phyloP scores from a whole-genome alignment of 2,329 filamentous ascomycete genomes.

The Graphilbum sp. region DNA sequence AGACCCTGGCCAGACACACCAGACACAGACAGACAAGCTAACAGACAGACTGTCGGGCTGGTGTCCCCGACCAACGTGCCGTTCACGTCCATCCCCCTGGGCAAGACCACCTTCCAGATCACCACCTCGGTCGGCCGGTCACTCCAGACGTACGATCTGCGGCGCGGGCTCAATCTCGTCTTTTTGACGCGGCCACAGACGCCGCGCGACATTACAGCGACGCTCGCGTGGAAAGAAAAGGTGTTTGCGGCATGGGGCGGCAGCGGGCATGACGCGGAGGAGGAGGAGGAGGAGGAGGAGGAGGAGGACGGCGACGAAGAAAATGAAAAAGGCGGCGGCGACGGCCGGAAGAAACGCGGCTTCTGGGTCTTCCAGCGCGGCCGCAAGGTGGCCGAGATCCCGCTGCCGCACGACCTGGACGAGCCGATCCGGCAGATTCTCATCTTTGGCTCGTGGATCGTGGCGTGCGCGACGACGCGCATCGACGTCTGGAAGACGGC shows the following conservation, averaged over 20 bases:
- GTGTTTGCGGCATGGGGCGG: slow-evolving; percentile 85
- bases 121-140: slow-evolving; percentile 85
- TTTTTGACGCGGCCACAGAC: slow-evolving; percentile 90
- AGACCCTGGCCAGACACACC: too few species aligned
- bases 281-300: neutral
- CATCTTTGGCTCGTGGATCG: slow-evolving; percentile 80
- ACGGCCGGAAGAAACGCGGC: neutral
- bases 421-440: slow-evolving; percentile 64
- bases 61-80: slow-evolving; percentile 83
- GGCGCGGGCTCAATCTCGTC: slow-evolving; percentile 74
- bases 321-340: neutral
- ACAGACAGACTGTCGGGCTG: slow-evolving; percentile 64
- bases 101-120: slow-evolving; percentile 92
- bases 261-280: slow-evolving; percentile 1
- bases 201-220: slow-evolving; percentile 71
- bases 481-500: slow-evolving; percentile 82
- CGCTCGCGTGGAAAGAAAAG: slow-evolving; percentile 70
- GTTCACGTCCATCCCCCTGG: slow-evolving; percentile 75
- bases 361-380: slow-evolving; percentile 89
- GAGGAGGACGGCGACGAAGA: neutral
- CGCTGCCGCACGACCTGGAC: slow-evolving; percentile 44
- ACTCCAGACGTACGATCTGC: slow-evolving; percentile 90
- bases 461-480: slow-evolving; percentile 58
- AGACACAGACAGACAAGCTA: too few species aligned
- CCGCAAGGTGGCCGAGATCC: slow-evolving; percentile 63